These are phyloP conservation scores for Melastoma candidum DNA, from an alignment of 441 rosid species.

Conservation along the genomic window DNA sequence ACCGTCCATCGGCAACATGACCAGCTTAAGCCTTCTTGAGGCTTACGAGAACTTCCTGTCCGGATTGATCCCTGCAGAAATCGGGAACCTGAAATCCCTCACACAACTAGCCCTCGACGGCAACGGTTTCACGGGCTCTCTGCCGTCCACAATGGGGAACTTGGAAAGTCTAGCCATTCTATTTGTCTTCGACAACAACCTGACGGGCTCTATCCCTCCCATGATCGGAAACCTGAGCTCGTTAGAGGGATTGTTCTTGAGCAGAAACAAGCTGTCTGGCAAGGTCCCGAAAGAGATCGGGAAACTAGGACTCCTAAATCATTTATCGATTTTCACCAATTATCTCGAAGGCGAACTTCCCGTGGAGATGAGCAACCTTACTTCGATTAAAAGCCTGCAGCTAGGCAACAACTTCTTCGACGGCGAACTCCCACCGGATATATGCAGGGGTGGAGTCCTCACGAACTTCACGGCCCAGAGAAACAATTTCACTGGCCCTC, in stretches of 20 bases:
- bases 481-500: constrained; percentile 27
- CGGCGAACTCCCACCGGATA: constrained; percentile 21
- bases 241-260: constrained; percentile 5
- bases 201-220: constrained; percentile 1
- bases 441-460: constrained; percentile 24
- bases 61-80: no score
- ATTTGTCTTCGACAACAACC: fast-evolving
- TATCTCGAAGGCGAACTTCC: not conserved
- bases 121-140: no score
- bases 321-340: not conserved
- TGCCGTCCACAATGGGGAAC: no score
- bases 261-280: constrained; percentile 12
- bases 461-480: constrained; percentile 13
- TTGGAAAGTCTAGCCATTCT: not conserved
- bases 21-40: no score
- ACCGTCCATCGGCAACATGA: no score
- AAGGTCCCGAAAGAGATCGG: constrained; percentile 22
- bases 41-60: no score
- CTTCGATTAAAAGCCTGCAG: constrained; percentile 13
- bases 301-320: not conserved
- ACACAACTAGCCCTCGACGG: no score
- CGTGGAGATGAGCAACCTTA: constrained; percentile 1
- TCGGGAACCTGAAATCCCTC: no score
- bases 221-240: constrained; percentile 15
- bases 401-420: constrained; percentile 14